Evolutionary conservation across 23 red algal species (phyloP), one percentile per base, ranked within the genome.

Genomic region (Gracilaria domingensis): DNA sequence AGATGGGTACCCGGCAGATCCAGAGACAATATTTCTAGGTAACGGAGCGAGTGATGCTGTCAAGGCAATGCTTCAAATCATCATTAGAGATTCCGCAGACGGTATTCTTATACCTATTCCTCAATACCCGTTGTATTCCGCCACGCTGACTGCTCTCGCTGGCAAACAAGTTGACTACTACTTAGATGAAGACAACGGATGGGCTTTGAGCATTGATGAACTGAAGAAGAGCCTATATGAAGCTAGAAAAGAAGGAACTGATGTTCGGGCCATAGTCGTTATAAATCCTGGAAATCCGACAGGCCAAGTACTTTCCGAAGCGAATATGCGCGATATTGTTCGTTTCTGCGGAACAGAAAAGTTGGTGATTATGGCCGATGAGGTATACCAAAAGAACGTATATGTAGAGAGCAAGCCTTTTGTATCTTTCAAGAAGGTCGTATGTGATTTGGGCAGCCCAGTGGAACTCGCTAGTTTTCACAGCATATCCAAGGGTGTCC

Each of bases 241-340:
- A 21, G 93, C 93, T 4, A 48, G 72, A 13, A 42, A 56, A 29
- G 45, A 78, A 50, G 97, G 97, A 36, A 85, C 88, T 48, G 40
- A 64, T 17, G 88, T 95, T 23, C 88, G 93, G 1, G 97, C 82
- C 16, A 85, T 99, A 37, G 89, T 94, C 20, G 80, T 99, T 44
- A 99, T 99, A 30, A 95, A 93, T 39, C 97, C 97, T 5, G 97
- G 97, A 26, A 99, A 99, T 60, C 97, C 97, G 23, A 99, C 97
- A 12, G 97, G 97, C 26, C 93, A 99, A 60, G 75, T 95, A 29
- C 93, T 99, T 13, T 72, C 83, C 0, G 64, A 42, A 25, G 44
- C 82, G 54, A 96, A 96, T 53, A 85, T 99, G 82, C 66, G 42
- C 29, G 80, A 92, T 30, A 73, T 99, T 1, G 62, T 99, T 49